Percentiles rank a stretch among this genome's conserved stretches.
phyloP scores from a whole-genome alignment of 208 protist genomes.

The Trypanosoma brucei region DNA sequence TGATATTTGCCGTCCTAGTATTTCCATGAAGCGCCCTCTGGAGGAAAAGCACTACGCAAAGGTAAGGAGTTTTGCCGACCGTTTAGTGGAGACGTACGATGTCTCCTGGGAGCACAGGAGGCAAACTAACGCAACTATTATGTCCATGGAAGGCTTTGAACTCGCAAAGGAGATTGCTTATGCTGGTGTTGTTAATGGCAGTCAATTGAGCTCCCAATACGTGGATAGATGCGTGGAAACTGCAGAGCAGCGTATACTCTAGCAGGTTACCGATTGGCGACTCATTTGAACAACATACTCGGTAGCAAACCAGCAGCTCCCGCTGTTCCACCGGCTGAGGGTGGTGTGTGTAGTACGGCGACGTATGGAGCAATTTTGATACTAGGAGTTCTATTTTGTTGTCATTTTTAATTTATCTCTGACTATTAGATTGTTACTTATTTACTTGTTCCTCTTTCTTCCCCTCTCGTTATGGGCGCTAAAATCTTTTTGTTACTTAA shows the following conservation, averaged over 20 bases:
- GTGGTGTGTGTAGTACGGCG: too few species aligned
- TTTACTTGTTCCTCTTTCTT: too few species aligned
- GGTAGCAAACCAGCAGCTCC: background rate
- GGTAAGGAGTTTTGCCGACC: slow-evolving; percentile 36
- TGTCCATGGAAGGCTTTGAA: slow-evolving; percentile 57
- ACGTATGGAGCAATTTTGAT: too few species aligned
- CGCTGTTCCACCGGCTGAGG: too few species aligned
- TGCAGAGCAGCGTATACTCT: slow-evolving; percentile 57
- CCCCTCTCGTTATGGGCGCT: too few species aligned
- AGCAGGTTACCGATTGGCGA: slow-evolving; percentile 63
- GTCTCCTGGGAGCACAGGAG: slow-evolving; percentile 21
- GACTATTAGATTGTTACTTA: too few species aligned
- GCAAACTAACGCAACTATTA: slow-evolving; percentile 19
- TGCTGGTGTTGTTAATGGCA: slow-evolving; percentile 29
- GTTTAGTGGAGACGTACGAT: slow-evolving; percentile 59
- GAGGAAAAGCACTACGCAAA: slow-evolving; percentile 26
- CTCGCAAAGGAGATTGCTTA: slow-evolving; percentile 72
- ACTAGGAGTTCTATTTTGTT: too few species aligned
- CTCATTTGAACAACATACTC: slow-evolving; percentile 55
- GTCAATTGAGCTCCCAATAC: slow-evolving; percentile 37
- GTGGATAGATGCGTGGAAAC: slow-evolving; percentile 37
- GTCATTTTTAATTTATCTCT: too few species aligned
- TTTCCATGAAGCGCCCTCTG: slow-evolving; percentile 35
- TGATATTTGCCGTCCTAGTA: slow-evolving; percentile 35
- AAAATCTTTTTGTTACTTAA: too few species aligned